These are phyloP conservation scores for Rhizoclosmatium globosum DNA, from an alignment of 192 early-diverging fungal species.

Conservation along the genomic window DNA sequence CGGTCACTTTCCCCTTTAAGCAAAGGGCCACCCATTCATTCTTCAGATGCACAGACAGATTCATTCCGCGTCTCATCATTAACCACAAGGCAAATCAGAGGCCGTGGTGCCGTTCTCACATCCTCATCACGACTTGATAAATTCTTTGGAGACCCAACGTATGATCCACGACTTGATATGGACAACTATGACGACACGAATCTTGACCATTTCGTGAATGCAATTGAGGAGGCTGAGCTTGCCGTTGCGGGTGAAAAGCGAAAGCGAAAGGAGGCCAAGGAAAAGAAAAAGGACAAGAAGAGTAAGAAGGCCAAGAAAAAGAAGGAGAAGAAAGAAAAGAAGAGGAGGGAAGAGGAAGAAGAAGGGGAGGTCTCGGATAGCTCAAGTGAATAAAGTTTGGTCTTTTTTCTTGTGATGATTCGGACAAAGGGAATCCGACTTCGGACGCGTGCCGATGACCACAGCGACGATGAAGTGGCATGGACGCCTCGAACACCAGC, in stretches of 20 bases:
- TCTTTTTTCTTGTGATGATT: not conserved
- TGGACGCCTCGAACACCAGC: too few relatives aligned
- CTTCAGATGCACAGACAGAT: not conserved
- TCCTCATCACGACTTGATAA: slow-evolving; percentile 55
- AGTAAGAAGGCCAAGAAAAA: slow-evolving; percentile 33
- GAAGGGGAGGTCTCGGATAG: not conserved
- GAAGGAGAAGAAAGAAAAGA: slow-evolving; percentile 36
- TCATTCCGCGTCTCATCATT: too few relatives aligned
- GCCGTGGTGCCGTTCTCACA: slow-evolving; percentile 37
- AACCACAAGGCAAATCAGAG: not conserved
- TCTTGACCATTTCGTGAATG: slow-evolving; percentile 45
- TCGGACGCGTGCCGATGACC: too few relatives aligned
- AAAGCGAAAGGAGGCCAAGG: slow-evolving; percentile 23
- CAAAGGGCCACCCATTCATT: not conserved
- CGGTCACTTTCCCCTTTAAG: too few relatives aligned
- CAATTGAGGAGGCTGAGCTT: slow-evolving; percentile 39
- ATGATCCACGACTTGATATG: slow-evolving; percentile 56
- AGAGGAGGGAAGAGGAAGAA: not conserved
- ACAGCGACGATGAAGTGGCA: too few relatives aligned
- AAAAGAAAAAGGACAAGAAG: slow-evolving; percentile 36
- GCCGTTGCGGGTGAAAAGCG: slow-evolving; percentile 6
- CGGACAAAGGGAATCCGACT: too few relatives aligned
- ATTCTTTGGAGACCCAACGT: slow-evolving; percentile 48
- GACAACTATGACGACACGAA: slow-evolving; percentile 59
- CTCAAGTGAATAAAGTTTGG: not conserved